A percentile compares a stretch with the other conserved stretches of the same genome.
phyloP scores from a whole-genome alignment of 2,329 filamentous ascomycete genomes.

The Alternaria sp. region DNA sequence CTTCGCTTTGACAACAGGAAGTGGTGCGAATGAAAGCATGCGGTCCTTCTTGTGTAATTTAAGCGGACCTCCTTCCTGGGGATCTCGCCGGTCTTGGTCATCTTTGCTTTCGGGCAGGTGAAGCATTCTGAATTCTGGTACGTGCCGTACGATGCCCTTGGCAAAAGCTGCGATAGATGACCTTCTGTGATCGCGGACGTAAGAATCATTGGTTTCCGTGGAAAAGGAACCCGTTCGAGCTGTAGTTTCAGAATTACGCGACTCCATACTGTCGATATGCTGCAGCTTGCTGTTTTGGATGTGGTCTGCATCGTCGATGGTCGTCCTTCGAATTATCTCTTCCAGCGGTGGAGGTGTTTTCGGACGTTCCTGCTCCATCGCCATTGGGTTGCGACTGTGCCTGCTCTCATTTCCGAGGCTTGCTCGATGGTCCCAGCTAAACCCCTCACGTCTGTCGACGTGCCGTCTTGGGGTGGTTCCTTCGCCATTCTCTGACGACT shows the following conservation, averaged over 20 bases:
- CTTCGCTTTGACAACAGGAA: constrained; percentile 1
- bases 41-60: constrained; percentile 12
- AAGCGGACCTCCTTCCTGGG: not conserved
- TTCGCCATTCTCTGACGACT: constrained; percentile 2
- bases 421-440: constrained; percentile 27
- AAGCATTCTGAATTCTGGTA: constrained; percentile 33
- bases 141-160: constrained; percentile 25
- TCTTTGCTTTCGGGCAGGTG: constrained; percentile 7
- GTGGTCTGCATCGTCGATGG: constrained; percentile 15
- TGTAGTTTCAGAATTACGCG: constrained; percentile 10
- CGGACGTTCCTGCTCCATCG: constrained; percentile 13
- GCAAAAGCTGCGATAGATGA: constrained; percentile 37
- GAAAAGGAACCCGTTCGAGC: not conserved
- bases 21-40: constrained; percentile 16
- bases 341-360: constrained; percentile 28
- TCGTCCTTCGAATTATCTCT: constrained; percentile 24
- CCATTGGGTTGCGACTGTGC: constrained; percentile 17
- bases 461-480: constrained; percentile 19
- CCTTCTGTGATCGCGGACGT: constrained; percentile 17
- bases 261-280: constrained; percentile 21
- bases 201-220: constrained; percentile 1
- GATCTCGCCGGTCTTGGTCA: not conserved
- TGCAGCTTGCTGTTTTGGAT: constrained; percentile 14
- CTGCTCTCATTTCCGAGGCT: constrained; percentile 9
- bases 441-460: constrained; percentile 33